phyloP scores from a whole-genome alignment of 108 stramenopile genomes.

The Skeletonema grethae region DNA sequence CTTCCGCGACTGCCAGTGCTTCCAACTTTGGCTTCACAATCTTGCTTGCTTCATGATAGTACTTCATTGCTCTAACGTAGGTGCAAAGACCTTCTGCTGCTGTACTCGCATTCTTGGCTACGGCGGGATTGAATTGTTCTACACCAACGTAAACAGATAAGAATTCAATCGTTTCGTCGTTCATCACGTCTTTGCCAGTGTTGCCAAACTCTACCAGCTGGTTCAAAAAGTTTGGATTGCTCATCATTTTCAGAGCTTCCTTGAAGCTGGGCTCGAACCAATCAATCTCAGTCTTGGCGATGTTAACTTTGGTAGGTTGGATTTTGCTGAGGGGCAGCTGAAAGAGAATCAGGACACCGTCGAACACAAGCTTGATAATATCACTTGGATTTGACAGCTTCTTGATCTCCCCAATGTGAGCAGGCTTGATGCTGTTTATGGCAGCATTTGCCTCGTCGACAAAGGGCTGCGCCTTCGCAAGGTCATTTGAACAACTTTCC shows the following conservation, averaged over 20 bases:
- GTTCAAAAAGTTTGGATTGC: conserved; percentile 75
- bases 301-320: conserved; percentile 66
- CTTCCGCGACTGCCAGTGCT: conserved; percentile 83
- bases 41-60: conserved; percentile 90
- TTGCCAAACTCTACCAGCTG: conserved; percentile 81
- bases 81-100: conserved; percentile 92
- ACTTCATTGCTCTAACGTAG: conserved; percentile 90
- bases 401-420: conserved; percentile 89
- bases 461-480: conserved; percentile 91
- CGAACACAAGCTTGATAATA: conserved; percentile 91
- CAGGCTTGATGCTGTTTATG: conserved; percentile 85
- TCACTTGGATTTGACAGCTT: conserved; percentile 84
- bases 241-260: conserved; percentile 76
- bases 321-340: conserved; percentile 57
- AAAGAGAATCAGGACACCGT: conserved; percentile 89
- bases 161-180: conserved; percentile 92
- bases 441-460: conserved; percentile 89
- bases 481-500: conserved; percentile 72
- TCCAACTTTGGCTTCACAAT: conserved; percentile 95
- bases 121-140: conserved; percentile 64
- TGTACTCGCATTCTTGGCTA: conserved; percentile 85
- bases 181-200: conserved; percentile 84
- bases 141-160: conserved; percentile 84
- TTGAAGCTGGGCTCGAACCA: conserved; percentile 90
- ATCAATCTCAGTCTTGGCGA: conserved; percentile 76